A percentile compares a stretch with the other conserved stretches of the same genome.
These are phyloP conservation scores for Cladosporium sp. DNA, from an alignment of 2,329 filamentous ascomycete species.

Conservation along the genomic window DNA sequence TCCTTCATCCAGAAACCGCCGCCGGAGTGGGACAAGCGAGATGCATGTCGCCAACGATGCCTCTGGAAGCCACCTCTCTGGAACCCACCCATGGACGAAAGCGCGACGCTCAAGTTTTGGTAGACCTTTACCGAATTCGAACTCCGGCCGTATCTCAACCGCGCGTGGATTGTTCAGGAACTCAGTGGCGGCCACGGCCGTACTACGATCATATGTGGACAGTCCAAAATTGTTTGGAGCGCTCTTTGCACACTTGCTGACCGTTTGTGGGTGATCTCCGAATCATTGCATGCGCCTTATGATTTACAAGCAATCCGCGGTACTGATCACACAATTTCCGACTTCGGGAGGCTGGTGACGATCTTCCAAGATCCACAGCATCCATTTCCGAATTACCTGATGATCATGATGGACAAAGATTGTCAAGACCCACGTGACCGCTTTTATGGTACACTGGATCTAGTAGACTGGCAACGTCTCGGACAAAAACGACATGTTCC, in stretches of 20 bases:
- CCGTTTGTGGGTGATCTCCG: background rate
- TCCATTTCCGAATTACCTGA: background rate
- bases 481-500: background rate
- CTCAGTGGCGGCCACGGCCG: too few relatives aligned
- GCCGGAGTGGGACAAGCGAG: background rate
- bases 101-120: too few relatives aligned
- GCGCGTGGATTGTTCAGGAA: background rate
- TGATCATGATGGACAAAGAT: background rate
- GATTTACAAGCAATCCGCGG: too few relatives aligned
- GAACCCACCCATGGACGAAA: background rate
- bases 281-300: background rate
- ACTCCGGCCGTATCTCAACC: background rate
- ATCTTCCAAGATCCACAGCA: too few relatives aligned
- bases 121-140: background rate
- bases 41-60: background rate
- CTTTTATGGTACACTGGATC: background rate
- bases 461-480: background rate
- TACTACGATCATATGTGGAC: background rate
- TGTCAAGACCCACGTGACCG: background rate
- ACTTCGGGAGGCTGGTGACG: too few relatives aligned
- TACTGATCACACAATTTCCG: too few relatives aligned
- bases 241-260: background rate
- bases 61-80: background rate
- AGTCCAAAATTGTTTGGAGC: background rate
- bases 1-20: background rate